Evolutionary conservation across 345 rosid species (phyloP).

Genomic region (Corymbia maculata): DNA sequence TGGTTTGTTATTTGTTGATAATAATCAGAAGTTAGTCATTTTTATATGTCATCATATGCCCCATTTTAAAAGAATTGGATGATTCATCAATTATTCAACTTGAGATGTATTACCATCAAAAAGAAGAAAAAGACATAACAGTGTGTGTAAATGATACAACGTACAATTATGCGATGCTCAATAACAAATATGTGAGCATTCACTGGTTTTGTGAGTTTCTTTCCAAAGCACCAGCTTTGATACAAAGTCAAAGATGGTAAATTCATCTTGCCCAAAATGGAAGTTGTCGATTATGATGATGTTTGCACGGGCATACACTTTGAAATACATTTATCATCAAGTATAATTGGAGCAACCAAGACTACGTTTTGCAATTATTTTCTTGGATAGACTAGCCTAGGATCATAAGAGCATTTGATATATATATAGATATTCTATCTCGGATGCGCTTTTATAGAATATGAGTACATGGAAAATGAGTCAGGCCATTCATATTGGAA

Average conservation of each 20-base stretch:
- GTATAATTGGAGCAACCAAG: too few relatives aligned
- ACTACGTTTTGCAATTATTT: too few relatives aligned
- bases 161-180: neutral
- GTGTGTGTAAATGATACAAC: neutral
- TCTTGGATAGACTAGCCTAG: too few relatives aligned
- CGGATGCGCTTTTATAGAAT: neutral
- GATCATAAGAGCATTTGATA: too few relatives aligned
- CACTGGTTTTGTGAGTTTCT: neutral
- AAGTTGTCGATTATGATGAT: too few relatives aligned
- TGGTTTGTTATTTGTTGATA: neutral
- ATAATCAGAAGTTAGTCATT: neutral
- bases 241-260: too few relatives aligned
- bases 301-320: too few relatives aligned
- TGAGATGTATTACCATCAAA: neutral
- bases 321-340: too few relatives aligned
- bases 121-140: too few relatives aligned
- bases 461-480: neutral
- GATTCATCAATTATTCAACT: neutral
- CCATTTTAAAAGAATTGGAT: neutral
- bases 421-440: accelerated
- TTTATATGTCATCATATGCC: neutral
- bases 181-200: neutral
- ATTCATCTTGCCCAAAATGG: too few relatives aligned
- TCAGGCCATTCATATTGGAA: too few relatives aligned
- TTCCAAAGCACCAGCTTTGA: too few relatives aligned